These are phyloP conservation scores for Komagataella pseudopastoris DNA, from an alignment of 805 yeast genomes.

Conservation along the genomic window DNA sequence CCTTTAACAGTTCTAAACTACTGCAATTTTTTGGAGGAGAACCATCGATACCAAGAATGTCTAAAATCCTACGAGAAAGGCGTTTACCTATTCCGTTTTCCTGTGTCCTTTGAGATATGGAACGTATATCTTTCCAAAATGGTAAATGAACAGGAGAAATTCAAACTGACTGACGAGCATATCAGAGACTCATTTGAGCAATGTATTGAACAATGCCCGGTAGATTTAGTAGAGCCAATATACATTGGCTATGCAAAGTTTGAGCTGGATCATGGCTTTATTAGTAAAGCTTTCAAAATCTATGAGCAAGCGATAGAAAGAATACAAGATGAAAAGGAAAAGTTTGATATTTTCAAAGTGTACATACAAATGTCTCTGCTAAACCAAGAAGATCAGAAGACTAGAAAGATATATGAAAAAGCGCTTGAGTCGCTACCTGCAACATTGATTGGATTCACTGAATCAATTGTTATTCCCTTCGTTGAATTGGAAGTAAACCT, in stretches of 20 bases:
- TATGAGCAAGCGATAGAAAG: constrained; percentile 26
- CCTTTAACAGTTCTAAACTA: constrained; percentile 54
- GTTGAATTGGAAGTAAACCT: constrained; percentile 39
- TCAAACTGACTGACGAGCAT: constrained; percentile 30
- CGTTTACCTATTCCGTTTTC: constrained; percentile 42
- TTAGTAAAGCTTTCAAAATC: constrained; percentile 33
- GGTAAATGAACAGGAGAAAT: constrained; percentile 16
- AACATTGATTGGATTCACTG: constrained; percentile 13
- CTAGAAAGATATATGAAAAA: constrained; percentile 35
- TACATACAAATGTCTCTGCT: constrained; percentile 26
- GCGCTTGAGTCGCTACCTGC: constrained; percentile 26
- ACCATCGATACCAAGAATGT: constrained; percentile 30
- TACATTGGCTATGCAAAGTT: constrained; percentile 43
- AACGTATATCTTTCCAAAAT: constrained; percentile 46
- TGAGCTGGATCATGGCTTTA: constrained; percentile 44
- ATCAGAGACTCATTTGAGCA: constrained; percentile 67
- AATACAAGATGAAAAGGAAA: constrained; percentile 15
- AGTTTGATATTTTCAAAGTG: constrained; percentile 26
- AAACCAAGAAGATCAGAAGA: constrained; percentile 24
- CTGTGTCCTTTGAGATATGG: constrained; percentile 61
- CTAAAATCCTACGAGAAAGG: constrained; percentile 60
- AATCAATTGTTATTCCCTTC: constrained; percentile 37
- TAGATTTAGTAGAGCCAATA: constrained; percentile 31
- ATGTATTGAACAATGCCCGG: constrained; percentile 39
- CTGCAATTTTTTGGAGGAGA: constrained; percentile 43